phyloP scores from a whole-genome alignment of 169 alveolate species.

The Plasmodium reichenowi region DNA sequence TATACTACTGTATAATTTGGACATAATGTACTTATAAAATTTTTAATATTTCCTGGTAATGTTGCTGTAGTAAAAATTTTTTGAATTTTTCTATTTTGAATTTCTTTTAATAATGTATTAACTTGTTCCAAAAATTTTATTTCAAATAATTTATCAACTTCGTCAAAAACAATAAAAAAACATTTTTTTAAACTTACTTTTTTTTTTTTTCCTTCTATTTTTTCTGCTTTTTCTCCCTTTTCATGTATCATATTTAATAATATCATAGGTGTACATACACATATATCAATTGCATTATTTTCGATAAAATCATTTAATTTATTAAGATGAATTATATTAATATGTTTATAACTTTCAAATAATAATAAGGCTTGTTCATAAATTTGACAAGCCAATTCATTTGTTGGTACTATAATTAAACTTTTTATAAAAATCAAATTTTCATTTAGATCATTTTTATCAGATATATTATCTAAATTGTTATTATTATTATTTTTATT shows the following conservation, averaged over 20 bases:
- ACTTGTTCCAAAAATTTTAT: constrained; percentile 37
- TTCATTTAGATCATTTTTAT: not conserved
- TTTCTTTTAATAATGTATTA: constrained; percentile 13
- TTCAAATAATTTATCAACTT: constrained; percentile 75
- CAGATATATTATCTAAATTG: not conserved
- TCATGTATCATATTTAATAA: constrained; percentile 21
- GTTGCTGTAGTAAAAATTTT: constrained; percentile 77
- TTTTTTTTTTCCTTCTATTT: constrained; percentile 1
- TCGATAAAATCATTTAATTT: constrained; percentile 33
- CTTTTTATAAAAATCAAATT: constrained; percentile 12
- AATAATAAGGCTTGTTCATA: constrained; percentile 52
- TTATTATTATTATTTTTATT: not conserved
- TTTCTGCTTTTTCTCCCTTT: not conserved
- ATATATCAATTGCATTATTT: constrained; percentile 18
- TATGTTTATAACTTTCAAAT: constrained; percentile 33
- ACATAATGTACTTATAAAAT: constrained; percentile 55
- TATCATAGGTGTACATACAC: constrained; percentile 59
- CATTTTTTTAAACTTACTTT: constrained; percentile 61
- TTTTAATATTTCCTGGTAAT: constrained; percentile 39
- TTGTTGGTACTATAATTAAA: constrained; percentile 57
- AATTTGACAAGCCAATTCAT: constrained; percentile 58
- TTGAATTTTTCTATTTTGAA: constrained; percentile 50
- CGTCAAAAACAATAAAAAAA: constrained; percentile 59
- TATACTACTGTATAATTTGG: constrained; percentile 34
- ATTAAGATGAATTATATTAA: constrained; percentile 5